phyloP scores from a whole-genome alignment of 2,329 filamentous ascomycete species.

The Ceratocystis eucalypticola region DNA sequence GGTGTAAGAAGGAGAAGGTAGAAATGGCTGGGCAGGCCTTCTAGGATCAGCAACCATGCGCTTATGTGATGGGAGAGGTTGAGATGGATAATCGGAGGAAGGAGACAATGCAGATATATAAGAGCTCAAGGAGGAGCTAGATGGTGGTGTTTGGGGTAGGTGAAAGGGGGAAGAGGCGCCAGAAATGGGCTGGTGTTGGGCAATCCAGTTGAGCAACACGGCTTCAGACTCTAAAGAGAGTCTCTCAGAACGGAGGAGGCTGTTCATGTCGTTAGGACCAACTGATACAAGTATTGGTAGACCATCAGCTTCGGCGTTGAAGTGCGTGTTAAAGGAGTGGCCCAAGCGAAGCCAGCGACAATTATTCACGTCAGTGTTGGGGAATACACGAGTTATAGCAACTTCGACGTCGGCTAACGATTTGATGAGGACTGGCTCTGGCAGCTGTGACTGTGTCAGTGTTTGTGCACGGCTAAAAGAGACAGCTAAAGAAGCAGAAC shows the following conservation, averaged over 20 bases:
- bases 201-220: conserved; percentile 16
- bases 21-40: neutral
- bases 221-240: conserved; percentile 17
- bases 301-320: conserved; percentile 15
- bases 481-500: conserved; percentile 10
- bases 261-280: conserved; percentile 16
- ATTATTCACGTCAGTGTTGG: conserved; percentile 26
- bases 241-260: conserved; percentile 11
- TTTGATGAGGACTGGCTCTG: conserved; percentile 16
- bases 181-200: conserved; percentile 9
- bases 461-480: conserved; percentile 9
- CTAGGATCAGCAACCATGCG: neutral
- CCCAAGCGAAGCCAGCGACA: conserved; percentile 18
- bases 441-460: neutral
- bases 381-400: conserved; percentile 27
- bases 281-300: conserved; percentile 17
- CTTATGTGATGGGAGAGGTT: neutral
- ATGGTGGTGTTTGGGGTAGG: conserved; percentile 3
- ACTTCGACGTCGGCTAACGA: conserved; percentile 22
- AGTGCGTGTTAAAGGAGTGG: conserved; percentile 16
- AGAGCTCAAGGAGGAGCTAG: neutral
- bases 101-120: conserved; percentile 4
- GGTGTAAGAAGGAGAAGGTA: neutral
- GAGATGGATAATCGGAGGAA: neutral
- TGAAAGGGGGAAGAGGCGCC: neutral